Evolutionary conservation across 371 early-diverging fungal species (phyloP).

Genomic region (Apophysomyces trapeziformis): DNA sequence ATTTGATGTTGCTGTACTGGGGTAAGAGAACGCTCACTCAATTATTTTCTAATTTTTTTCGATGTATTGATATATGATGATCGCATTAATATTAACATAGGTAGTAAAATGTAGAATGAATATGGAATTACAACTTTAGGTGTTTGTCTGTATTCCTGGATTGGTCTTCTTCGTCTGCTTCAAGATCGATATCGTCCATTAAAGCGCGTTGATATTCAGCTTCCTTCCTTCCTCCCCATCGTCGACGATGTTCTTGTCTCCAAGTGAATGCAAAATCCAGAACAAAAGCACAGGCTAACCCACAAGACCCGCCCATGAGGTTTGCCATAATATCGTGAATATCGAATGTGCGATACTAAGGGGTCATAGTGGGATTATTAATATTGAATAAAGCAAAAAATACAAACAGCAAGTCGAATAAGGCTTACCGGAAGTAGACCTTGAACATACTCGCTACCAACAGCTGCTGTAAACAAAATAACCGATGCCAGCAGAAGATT

Average conservation of each 20-base stretch:
- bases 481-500: conserved; percentile 37
- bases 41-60: not conserved
- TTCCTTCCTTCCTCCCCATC: conserved; percentile 45
- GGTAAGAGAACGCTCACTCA: not conserved
- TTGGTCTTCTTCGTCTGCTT: conserved; percentile 28
- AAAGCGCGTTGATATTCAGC: conserved; percentile 48
- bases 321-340: conserved; percentile 51
- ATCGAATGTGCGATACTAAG: conserved; percentile 56
- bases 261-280: conserved; percentile 32
- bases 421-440: conserved; percentile 46
- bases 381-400: not conserved
- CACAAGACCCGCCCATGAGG: conserved; percentile 34
- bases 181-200: conserved; percentile 40
- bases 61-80: not conserved
- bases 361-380: not conserved
- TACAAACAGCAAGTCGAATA: not conserved
- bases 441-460: conserved; percentile 52
- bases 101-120: not conserved
- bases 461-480: conserved; percentile 27
- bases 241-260: conserved; percentile 34
- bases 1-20: too few species aligned
- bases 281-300: conserved; percentile 33
- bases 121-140: not conserved
- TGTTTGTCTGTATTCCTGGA: not conserved
- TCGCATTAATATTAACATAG: not conserved